These are phyloP conservation scores for Euphorbia peplus DNA, from an alignment of 345 rosid genomes.

Conservation along the genomic window DNA sequence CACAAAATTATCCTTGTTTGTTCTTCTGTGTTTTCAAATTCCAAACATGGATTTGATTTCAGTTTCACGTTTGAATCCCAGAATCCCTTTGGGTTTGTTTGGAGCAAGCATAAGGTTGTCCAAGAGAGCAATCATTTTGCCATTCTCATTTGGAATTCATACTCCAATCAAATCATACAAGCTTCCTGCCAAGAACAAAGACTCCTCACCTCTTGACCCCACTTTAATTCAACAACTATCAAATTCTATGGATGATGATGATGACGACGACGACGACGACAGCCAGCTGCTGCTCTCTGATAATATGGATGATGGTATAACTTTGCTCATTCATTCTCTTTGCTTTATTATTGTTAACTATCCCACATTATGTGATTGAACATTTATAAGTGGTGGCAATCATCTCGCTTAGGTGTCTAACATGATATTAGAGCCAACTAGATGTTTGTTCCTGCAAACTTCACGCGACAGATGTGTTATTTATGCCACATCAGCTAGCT, in stretches of 20 bases:
- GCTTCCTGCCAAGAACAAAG: constrained; percentile 48
- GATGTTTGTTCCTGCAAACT: too few relatives aligned
- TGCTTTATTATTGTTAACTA: too few relatives aligned
- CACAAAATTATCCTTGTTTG: too few relatives aligned
- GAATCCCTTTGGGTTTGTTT: constrained; percentile 7
- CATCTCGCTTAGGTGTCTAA: too few relatives aligned
- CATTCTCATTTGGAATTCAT: constrained; percentile 17
- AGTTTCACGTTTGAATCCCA: constrained; percentile 22
- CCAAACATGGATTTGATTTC: constrained; percentile 36
- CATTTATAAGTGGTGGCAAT: too few relatives aligned
- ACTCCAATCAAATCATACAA: constrained; percentile 15
- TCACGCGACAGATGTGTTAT: too few relatives aligned
- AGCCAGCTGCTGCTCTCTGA: constrained; percentile 47
- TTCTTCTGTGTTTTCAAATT: too few relatives aligned
- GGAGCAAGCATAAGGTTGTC: constrained; percentile 9
- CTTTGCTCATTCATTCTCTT: constrained; percentile 10
- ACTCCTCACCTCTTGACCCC: constrained; percentile 37
- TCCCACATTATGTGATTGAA: too few relatives aligned
- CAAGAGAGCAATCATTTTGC: constrained; percentile 14
- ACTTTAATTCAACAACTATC: constrained; percentile 40
- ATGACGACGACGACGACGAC: constrained; percentile 43
- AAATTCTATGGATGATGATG: constrained; percentile 41
- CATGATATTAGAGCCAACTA: too few relatives aligned
- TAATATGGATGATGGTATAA: constrained; percentile 53
- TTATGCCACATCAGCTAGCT: too few relatives aligned